Percentiles rank a stretch among this genome's conserved stretches.
Conservation (phyloP, 2,329 filamentous ascomycete genomes). For the Aspergillus pseudotamarii region DNA sequence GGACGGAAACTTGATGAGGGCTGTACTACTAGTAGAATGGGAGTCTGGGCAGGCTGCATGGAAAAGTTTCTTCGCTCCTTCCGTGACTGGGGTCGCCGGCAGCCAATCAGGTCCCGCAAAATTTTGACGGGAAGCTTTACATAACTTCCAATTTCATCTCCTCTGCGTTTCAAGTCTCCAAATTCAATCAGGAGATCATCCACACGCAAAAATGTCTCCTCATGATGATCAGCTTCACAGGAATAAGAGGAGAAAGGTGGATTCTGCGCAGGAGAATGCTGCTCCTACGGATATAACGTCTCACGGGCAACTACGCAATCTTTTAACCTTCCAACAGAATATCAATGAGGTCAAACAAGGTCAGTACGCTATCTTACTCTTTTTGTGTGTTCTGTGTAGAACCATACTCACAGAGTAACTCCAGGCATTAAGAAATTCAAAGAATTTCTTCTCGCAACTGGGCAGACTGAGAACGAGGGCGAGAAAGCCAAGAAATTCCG, state of each 20-base stretch:
- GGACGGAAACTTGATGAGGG: too few relatives aligned
- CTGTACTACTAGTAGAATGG: too few relatives aligned
- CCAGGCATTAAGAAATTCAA: conserved; percentile 49
- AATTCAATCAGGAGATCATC: conserved; percentile 21
- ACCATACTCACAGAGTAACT: neutral
- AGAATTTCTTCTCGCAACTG: conserved; percentile 46
- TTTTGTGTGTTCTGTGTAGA: neutral
- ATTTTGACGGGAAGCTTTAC: conserved; percentile 20
- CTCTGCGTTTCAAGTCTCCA: conserved; percentile 2
- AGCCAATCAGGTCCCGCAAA: conserved; percentile 25
- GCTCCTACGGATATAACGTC: conserved; percentile 40
- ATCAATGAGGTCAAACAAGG: conserved; percentile 59
- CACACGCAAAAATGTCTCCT: conserved; percentile 34
- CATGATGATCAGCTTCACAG: conserved; percentile 36
- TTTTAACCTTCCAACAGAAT: conserved; percentile 73
- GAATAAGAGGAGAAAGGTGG: conserved; percentile 45
- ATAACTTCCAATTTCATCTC: conserved; percentile 9
- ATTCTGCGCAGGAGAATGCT: conserved; percentile 24
- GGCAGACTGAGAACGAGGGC: conserved; percentile 36
- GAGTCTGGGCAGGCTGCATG: too few relatives aligned
- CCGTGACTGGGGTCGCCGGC: neutral
- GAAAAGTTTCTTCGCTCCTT: neutral
- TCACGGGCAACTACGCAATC: conserved; percentile 66
- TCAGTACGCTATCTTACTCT: conserved; percentile 54
- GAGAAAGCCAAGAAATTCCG: conserved; percentile 44